Percentiles rank a stretch among this genome's conserved stretches.
Conservation (phyloP, 768 basidiomycete species). For the Phaeolepiota aurea region DNA sequence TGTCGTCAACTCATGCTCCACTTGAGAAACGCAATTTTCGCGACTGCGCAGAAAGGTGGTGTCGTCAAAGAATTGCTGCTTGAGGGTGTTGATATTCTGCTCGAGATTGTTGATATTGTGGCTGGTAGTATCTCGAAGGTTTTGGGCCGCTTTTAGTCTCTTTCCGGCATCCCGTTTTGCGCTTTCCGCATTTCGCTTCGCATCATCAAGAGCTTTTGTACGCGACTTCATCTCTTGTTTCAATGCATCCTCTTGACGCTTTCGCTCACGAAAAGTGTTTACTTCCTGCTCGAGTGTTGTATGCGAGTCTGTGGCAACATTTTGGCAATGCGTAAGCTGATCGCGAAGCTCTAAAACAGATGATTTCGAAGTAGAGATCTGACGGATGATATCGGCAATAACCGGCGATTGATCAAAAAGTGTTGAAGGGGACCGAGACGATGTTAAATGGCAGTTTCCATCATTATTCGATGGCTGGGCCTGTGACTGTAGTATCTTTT, state of each 20-base stretch:
- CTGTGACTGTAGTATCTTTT: constrained; percentile 18
- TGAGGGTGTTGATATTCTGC: constrained; percentile 49
- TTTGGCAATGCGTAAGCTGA: constrained; percentile 60
- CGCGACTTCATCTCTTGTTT: constrained; percentile 75
- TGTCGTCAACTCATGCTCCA: constrained; percentile 43
- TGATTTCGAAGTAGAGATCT: constrained; percentile 56
- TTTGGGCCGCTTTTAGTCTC: constrained; percentile 65
- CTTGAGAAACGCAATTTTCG: constrained; percentile 34
- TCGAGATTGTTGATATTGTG: constrained; percentile 52
- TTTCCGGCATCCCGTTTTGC: constrained; percentile 82
- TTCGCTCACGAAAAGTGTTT: constrained; percentile 61
- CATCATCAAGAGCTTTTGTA: constrained; percentile 82
- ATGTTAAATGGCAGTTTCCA: constrained; percentile 18
- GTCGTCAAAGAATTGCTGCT: constrained; percentile 47
- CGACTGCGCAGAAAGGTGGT: constrained; percentile 39
- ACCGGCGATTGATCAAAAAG: constrained; percentile 58
- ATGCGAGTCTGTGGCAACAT: constrained; percentile 49
- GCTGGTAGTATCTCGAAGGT: constrained; percentile 51
- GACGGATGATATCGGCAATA: constrained; percentile 66
- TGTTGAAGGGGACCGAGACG: constrained; percentile 31
- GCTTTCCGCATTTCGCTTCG: constrained; percentile 75
- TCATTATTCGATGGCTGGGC: constrained; percentile 18
- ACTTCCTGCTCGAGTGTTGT: constrained; percentile 65
- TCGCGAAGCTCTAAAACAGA: constrained; percentile 60
- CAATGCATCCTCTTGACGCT: constrained; percentile 76